A percentile compares a stretch with the other conserved stretches of the same genome.
These are phyloP conservation scores for Solanum bukasovii DNA, from an alignment of 257 asterid species.

Conservation along the genomic window DNA sequence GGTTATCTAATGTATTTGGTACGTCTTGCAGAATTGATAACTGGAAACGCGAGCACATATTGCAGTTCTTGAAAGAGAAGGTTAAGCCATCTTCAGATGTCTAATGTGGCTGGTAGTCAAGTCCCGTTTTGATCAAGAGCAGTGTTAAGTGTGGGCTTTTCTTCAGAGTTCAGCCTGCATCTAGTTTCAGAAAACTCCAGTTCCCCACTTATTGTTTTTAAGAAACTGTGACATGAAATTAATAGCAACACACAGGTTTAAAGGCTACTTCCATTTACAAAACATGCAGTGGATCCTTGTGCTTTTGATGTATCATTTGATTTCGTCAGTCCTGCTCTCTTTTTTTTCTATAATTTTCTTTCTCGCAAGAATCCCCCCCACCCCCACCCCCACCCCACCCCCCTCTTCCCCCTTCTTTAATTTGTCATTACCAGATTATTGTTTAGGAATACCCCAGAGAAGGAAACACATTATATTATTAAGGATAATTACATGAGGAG, in stretches of 20 bases:
- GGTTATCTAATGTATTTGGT: not conserved
- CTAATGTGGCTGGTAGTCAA: not conserved
- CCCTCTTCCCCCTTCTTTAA: not conserved
- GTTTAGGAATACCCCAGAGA: not conserved
- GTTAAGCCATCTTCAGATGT: slow-evolving; percentile 53
- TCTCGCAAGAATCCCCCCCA: not conserved
- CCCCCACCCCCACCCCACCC: too few species aligned
- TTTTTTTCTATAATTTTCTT: not conserved
- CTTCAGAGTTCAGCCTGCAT: not conserved
- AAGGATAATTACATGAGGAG: not conserved
- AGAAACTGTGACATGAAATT: not conserved
- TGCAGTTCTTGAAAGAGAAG: slow-evolving; percentile 77
- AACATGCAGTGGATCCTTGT: not conserved
- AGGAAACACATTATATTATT: not conserved
- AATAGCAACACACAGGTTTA: not conserved
- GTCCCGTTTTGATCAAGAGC: not conserved
- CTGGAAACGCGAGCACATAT: slow-evolving; percentile 90
- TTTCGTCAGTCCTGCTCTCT: not conserved
- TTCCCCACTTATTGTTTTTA: not conserved
- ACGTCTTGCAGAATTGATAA: slow-evolving; percentile 59
- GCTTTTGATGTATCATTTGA: not conserved
- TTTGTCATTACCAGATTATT: not conserved
- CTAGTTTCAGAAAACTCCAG: not conserved
- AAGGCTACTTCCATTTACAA: not conserved
- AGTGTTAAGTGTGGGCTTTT: not conserved